Evolutionary conservation across 768 basidiomycete genomes (phyloP), one percentile per base, ranked within the genome.

Genomic region (Fomitopsis pulvina): DNA sequence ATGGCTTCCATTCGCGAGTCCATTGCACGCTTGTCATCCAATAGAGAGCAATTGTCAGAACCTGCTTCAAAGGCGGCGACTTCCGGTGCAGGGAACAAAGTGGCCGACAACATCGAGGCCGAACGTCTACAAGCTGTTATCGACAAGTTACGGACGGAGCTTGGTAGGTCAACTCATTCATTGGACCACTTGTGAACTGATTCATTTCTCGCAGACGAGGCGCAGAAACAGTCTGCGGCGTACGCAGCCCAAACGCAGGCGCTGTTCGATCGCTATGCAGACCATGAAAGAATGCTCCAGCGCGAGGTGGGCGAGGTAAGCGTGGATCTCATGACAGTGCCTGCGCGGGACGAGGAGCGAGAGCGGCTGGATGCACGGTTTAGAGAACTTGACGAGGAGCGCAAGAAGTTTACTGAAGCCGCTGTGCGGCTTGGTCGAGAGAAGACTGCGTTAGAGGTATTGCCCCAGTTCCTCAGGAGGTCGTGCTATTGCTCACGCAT

Each of bases 361-460:
- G 73, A 78, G 44, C 70, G 74, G 25, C 61, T 88, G 27, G 77
- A 79, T 26, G 68, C 61, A 16, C 71, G 81, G 46, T 72, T 68
- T 58, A 66, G 64, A 46, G 76, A 83, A 39, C 77, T 91, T 4
- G 81, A 88, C 44, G 68, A 74, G 16, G 86, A 91, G 55, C 76
- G 83, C 9, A 69, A 69, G 46, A 78, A 78, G 51, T 80, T 87
- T 54, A 79, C 80, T 0, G 78, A 81, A 52, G 82, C 82, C 20
- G 73, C 82, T 11, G 66, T 85, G 18, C 74, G 71, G 51, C 67
- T 91, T 22, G 80, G 80, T 1, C 75, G 77, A 56, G 87, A 90
- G 49, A 79, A 77, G 60, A 76, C 80, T 2, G 67, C 70, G 4
- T 63, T 90, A 11, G 85, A 89, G 78, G 88, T 87, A 61, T 40